Evolutionary conservation across 176 grass and related monocot genomes (phyloP).

Genomic region (Cenchrus purpureus): DNA sequence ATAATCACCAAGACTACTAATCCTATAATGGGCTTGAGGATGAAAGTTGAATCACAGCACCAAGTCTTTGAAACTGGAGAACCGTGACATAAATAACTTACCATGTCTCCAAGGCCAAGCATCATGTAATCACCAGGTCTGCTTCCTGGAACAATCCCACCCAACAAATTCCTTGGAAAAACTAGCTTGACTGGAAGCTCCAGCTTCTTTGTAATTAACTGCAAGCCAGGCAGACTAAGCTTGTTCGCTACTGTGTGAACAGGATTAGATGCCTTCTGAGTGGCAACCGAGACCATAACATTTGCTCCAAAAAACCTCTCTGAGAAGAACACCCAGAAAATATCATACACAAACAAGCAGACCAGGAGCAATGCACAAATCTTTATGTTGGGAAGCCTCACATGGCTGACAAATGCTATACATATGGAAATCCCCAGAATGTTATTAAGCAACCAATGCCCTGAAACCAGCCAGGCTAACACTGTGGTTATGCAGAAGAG

Average conservation of each 20-base stretch:
- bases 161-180: slow-evolving; percentile 94
- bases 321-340: slow-evolving; percentile 99
- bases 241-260: slow-evolving; percentile 87
- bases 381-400: slow-evolving; percentile 95
- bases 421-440: slow-evolving; percentile 87
- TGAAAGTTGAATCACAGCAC: background rate
- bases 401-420: slow-evolving; percentile 95
- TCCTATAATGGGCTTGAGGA: background rate
- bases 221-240: slow-evolving; percentile 87
- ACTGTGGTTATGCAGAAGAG: slow-evolving; percentile 64
- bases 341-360: slow-evolving; percentile 91
- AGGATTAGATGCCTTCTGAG: slow-evolving; percentile 97
- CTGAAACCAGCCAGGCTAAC: slow-evolving; percentile 77
- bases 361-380: slow-evolving; percentile 83
- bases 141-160: slow-evolving; percentile 73
- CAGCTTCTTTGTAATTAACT: slow-evolving; percentile 86
- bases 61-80: background rate
- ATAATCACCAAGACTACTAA: background rate
- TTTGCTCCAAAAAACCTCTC: slow-evolving; percentile 97
- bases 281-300: slow-evolving; percentile 99
- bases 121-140: slow-evolving; percentile 92
- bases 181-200: slow-evolving; percentile 97
- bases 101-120: slow-evolving; percentile 99
- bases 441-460: slow-evolving; percentile 96
- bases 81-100: slow-evolving; percentile 39